Percentiles rank a stretch among this genome's conserved stretches.
Evolutionary conservation across 208 protist species (phyloP).

Genomic region (Endotrypanum monterogeii): DNA sequence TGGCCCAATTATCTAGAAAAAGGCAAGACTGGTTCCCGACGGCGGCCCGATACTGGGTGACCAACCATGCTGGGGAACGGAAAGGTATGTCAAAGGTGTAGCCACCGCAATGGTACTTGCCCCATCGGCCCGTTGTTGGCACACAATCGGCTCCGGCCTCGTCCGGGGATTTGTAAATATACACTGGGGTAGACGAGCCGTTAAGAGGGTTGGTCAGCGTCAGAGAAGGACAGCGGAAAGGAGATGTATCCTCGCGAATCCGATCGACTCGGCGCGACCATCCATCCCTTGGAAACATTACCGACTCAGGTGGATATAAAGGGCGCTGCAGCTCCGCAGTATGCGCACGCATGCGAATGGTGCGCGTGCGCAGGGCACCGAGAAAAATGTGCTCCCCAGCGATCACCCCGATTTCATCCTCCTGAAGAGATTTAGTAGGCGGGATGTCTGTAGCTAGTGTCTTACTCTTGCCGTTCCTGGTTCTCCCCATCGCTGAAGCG

Average conservation of each 20-base stretch:
- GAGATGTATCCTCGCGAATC: slow-evolving; percentile 7
- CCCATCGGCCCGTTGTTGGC: slow-evolving; percentile 1
- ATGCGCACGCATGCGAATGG: slow-evolving; percentile 17
- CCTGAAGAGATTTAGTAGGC: not conserved
- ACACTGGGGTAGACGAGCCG: not conserved
- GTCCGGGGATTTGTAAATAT: slow-evolving; percentile 10
- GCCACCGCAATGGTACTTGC: slow-evolving; percentile 23
- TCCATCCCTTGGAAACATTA: slow-evolving; percentile 4
- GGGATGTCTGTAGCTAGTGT: not conserved
- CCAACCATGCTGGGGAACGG: slow-evolving; percentile 4
- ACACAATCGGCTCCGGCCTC: slow-evolving; percentile 17
- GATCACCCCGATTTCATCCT: not conserved
- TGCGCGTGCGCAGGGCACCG: slow-evolving; percentile 14
- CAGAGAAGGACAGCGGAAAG: slow-evolving; percentile 17
- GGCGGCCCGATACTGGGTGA: slow-evolving; percentile 7
- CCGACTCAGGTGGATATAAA: slow-evolving; percentile 1
- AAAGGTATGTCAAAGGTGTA: slow-evolving; percentile 26
- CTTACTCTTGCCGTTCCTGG: not conserved
- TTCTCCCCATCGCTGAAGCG: not conserved
- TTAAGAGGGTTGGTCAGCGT: not conserved
- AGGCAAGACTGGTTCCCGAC: slow-evolving; percentile 16
- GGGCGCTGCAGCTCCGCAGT: slow-evolving; percentile 12
- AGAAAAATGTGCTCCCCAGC: slow-evolving; percentile 20
- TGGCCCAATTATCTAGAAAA: slow-evolving; percentile 28
- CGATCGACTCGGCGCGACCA: slow-evolving; percentile 7